These are phyloP conservation scores for Epichloe brachyelytri DNA, from an alignment of 2,329 filamentous ascomycete genomes.

Conservation along the genomic window DNA sequence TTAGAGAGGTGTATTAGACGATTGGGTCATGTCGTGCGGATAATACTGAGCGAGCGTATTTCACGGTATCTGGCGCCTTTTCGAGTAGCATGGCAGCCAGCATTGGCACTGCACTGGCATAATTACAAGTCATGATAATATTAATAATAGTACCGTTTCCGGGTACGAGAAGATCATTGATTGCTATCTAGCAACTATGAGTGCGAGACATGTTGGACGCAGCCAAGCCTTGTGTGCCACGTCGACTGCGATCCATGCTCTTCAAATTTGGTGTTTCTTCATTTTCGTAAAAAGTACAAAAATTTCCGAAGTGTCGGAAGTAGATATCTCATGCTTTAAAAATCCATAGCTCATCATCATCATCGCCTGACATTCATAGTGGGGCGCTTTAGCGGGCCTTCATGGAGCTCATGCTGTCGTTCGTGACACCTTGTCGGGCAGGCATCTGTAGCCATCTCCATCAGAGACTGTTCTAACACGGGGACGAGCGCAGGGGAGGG, in stretches of 20 bases:
- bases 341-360: background rate
- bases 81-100: background rate
- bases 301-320: background rate
- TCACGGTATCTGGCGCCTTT: background rate
- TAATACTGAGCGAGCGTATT: background rate
- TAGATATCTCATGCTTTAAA: background rate
- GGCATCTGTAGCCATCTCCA: conserved; percentile 27
- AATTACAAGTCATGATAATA: background rate
- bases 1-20: background rate
- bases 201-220: background rate
- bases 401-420: conserved; percentile 36
- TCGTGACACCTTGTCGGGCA: conserved; percentile 38
- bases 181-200: background rate
- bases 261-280: background rate
- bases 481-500: conserved; percentile 3
- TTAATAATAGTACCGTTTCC: too few species aligned
- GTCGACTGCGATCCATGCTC: background rate
- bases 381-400: conserved; percentile 22
- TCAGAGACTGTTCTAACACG: background rate
- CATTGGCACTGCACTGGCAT: background rate
- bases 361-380: background rate
- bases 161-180: background rate
- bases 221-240: background rate
- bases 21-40: background rate
- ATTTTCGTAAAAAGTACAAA: background rate